Evolutionary conservation across 352 stramenopile species (phyloP), one percentile per base, ranked within the genome.

Genomic region (Thalassiosira hispida): DNA sequence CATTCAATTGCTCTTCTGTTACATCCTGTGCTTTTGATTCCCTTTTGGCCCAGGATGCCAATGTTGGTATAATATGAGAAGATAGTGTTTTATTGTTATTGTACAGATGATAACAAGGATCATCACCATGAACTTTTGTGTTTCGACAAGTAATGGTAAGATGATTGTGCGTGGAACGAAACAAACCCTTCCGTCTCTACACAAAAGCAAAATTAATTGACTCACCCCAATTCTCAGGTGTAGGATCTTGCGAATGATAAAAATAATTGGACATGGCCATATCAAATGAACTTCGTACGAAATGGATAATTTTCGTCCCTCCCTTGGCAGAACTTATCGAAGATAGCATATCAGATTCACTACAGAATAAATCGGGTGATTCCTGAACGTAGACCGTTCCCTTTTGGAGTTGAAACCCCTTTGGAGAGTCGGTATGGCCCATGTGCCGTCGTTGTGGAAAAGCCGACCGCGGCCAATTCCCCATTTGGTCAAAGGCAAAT

Each of bases 271-370:
- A 69, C 12, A 76, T 14, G 12, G 62, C 56, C 64, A 81, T 81
- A 18, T 74, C 53, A 60, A 77, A 86, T 16, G 79, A 73, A 53
- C 81, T 81, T 14, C 79, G 49, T 22, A 86, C 52, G 29, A 86
- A 76, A 60, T 86, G 79, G 5, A 86, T 59, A 44, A 86, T 77
- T 56, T 86, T 86, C n/a, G 74, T 61, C 22, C 52, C 61, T 9
- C 33, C 44, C 1, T 11, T 60, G 5, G n/a, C 14, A 11, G 33
- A 49, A 16, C 14, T 18, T 5, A 47, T 16, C 1, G n/a, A 6
- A n/a, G 4, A 14, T 49, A 16, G 27, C 29, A 84, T 46, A 9
- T 67, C 35, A 22, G 47, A 38, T 65, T 75, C 64, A n/a, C 16
- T n/a, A 35, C 77, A 85, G 53, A 67, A 85, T 1, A 81, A 55